Evolutionary conservation across 192 early-diverging fungal genomes (phyloP).

Genomic region (Mortierella antarctica): DNA sequence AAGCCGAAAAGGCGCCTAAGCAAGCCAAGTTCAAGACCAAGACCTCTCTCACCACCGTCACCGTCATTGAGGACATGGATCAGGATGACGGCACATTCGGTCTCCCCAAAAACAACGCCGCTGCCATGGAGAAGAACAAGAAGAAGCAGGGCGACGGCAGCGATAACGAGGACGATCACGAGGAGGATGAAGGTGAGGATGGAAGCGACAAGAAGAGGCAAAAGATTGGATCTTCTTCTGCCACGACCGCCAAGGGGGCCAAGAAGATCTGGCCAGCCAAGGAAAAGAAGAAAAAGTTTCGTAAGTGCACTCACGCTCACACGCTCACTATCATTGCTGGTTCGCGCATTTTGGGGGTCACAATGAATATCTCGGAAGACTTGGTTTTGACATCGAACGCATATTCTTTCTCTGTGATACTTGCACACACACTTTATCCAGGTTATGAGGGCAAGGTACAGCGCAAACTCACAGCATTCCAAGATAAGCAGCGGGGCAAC

Average conservation of each 20-base stretch:
- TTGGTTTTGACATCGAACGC: background rate
- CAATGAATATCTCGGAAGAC: background rate
- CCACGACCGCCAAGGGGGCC: constrained; percentile 36
- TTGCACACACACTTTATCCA: background rate
- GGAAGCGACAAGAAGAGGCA: constrained; percentile 29
- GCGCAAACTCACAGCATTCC: constrained; percentile 37
- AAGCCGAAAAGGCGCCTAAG: constrained; percentile 52
- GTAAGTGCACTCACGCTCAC: constrained; percentile 17
- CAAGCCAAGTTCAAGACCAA: constrained; percentile 66
- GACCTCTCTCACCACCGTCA: constrained; percentile 74
- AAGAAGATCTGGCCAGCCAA: constrained; percentile 21
- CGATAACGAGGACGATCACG: background rate
- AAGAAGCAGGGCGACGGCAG: constrained; percentile 4
- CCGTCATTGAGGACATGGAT: constrained; percentile 76
- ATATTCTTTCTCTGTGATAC: background rate
- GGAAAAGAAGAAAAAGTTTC: constrained; percentile 53
- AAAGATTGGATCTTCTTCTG: constrained; percentile 38
- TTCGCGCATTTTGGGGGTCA: background rate
- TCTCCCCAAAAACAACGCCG: constrained; percentile 29
- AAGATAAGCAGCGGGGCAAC: constrained; percentile 21
- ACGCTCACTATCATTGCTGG: background rate
- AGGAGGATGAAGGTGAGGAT: constrained; percentile 21
- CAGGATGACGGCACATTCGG: constrained; percentile 58
- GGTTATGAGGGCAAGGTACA: constrained; percentile 48
- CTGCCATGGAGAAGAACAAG: constrained; percentile 20